These are phyloP conservation scores for Ogataea hybrid DNA, from an alignment of 1,139 yeast genomes.

Conservation along the genomic window DNA sequence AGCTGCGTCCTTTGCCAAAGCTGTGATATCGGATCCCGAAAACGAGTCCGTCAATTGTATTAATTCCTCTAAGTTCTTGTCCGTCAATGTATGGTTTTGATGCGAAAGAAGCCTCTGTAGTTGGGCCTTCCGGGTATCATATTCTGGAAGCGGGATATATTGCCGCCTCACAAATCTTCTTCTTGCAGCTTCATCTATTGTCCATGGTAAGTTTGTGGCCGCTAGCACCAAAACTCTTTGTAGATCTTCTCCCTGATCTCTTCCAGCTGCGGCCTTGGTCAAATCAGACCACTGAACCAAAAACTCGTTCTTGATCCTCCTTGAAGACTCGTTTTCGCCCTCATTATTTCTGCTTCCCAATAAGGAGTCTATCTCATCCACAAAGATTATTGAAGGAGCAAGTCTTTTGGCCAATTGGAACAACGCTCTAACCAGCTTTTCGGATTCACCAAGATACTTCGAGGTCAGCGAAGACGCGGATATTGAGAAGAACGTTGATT, in stretches of 20 bases:
- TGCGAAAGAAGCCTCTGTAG: constrained; percentile 64
- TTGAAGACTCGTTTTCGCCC: constrained; percentile 88
- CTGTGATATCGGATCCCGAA: constrained; percentile 92
- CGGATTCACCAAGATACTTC: constrained; percentile 91
- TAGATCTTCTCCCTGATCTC: constrained; percentile 54
- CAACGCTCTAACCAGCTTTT: constrained; percentile 86
- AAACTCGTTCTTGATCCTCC: constrained; percentile 92
- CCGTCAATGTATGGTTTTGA: constrained; percentile 72
- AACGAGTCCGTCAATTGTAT: constrained; percentile 53
- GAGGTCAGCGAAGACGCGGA: constrained; percentile 92
- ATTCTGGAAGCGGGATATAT: constrained; percentile 92
- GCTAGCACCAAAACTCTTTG: constrained; percentile 88
- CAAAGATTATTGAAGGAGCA: constrained; percentile 92
- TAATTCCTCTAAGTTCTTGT: constrained; percentile 58
- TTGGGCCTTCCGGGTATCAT: constrained; percentile 75
- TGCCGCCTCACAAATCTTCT: constrained; percentile 91
- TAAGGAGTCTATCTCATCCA: constrained; percentile 94
- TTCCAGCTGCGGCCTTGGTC: constrained; percentile 90
- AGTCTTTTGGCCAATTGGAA: constrained; percentile 81
- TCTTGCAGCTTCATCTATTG: constrained; percentile 97
- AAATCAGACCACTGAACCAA: constrained; percentile 94
- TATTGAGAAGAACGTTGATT: constrained; percentile 89
- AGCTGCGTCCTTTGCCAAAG: constrained; percentile 95
- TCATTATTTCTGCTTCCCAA: constrained; percentile 76
- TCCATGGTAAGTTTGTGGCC: constrained; percentile 98